These are phyloP conservation scores for Piper betle DNA, from an alignment of 164 flowering plant genomes.

Conservation along the genomic window DNA sequence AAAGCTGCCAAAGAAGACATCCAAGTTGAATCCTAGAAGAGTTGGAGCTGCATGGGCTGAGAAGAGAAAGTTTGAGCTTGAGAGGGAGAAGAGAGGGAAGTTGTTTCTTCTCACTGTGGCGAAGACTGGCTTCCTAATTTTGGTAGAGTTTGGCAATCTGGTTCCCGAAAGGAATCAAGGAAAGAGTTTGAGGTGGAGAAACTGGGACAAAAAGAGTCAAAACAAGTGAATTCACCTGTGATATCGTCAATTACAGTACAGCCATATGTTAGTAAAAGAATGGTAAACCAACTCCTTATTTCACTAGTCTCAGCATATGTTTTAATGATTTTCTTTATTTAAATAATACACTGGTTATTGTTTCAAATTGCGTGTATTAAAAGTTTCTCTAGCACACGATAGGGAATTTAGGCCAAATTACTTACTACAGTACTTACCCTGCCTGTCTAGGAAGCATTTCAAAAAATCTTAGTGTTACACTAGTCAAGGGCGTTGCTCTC, in stretches of 20 bases:
- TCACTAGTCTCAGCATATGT: background rate
- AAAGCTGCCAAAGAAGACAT: conserved; percentile 26
- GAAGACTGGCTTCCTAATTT: conserved; percentile 90
- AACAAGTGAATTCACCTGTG: conserved; percentile 26
- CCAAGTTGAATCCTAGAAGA: conserved; percentile 64
- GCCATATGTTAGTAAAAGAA: conserved; percentile 77
- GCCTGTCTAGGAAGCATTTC: too few species aligned
- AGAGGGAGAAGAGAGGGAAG: conserved; percentile 73
- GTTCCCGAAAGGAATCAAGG: conserved; percentile 80
- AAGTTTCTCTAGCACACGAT: background rate
- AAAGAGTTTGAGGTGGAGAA: conserved; percentile 70
- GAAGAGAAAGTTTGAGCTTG: conserved; percentile 67
- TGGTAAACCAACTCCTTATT: conserved; percentile 29
- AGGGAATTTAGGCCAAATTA: too few species aligned
- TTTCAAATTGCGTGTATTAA: background rate
- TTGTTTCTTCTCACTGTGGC: conserved; percentile 27
- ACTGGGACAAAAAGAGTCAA: conserved; percentile 9
- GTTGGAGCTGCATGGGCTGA: conserved; percentile 99
- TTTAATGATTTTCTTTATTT: background rate
- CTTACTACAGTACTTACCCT: too few species aligned
- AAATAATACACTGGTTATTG: background rate
- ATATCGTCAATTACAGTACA: conserved; percentile 23
- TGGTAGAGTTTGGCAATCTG: conserved; percentile 95
- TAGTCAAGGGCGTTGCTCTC: too few species aligned
- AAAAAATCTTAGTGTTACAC: too few species aligned